Percentiles rank a stretch among this genome's conserved stretches.
phyloP scores from a whole-genome alignment of 2,329 filamentous ascomycete genomes.

The Aspergillus flavus region DNA sequence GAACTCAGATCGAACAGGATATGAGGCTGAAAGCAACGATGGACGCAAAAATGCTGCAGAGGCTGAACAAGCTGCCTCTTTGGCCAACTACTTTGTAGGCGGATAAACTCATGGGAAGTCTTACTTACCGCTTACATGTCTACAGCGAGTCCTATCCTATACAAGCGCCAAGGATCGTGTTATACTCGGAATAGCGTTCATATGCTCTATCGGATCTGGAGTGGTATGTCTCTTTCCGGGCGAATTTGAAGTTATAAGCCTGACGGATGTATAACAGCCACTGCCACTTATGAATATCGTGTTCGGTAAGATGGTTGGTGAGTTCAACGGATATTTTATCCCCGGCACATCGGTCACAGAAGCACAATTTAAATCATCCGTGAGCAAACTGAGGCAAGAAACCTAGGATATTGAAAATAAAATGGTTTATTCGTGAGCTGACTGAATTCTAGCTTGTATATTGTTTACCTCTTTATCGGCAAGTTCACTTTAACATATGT shows the following conservation, averaged over 20 bases:
- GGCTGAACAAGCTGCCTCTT: constrained; percentile 10
- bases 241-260: not conserved
- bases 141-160: constrained; percentile 28
- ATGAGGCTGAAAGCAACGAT: not conserved
- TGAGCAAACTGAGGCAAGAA: constrained; percentile 43
- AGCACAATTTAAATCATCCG: constrained; percentile 52
- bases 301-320: constrained; percentile 58
- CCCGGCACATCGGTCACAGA: constrained; percentile 45
- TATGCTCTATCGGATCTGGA: constrained; percentile 29
- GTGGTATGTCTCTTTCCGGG: constrained; percentile 23
- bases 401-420: too few relatives aligned
- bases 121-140: not conserved
- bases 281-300: constrained; percentile 62
- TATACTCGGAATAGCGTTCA: constrained; percentile 22
- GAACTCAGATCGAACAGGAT: not conserved
- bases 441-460: constrained; percentile 49
- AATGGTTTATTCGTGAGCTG: not conserved
- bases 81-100: constrained; percentile 20
- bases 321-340: constrained; percentile 60
- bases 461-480: constrained; percentile 61
- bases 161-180: constrained; percentile 20
- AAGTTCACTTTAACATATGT: constrained; percentile 59
- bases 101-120: not conserved
- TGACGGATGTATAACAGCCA: constrained; percentile 9
- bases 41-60: constrained; percentile 1